phyloP scores from a whole-genome alignment of 345 rosid species.

The Turritis glabra region DNA sequence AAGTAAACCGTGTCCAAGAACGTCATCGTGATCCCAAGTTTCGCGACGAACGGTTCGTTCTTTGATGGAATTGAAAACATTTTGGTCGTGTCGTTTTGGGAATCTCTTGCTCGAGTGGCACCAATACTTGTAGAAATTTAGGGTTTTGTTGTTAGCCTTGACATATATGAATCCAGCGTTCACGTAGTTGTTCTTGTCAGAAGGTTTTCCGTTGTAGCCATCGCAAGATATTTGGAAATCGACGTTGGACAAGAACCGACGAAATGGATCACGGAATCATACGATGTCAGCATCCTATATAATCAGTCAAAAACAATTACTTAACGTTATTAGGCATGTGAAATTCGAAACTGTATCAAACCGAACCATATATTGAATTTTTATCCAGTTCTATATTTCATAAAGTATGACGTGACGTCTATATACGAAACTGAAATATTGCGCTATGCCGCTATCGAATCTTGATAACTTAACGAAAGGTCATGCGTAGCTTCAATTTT shows the following conservation, averaged over 20 bases:
- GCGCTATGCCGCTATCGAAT: too few relatives aligned
- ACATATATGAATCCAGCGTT: constrained; percentile 70
- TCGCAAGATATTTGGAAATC: constrained; percentile 87
- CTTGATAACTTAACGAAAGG: too few relatives aligned
- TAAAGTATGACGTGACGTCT: too few relatives aligned
- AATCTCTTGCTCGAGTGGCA: constrained; percentile 40
- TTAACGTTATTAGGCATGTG: too few relatives aligned
- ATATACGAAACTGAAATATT: too few relatives aligned
- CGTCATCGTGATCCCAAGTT: constrained; percentile 39
- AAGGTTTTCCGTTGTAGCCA: constrained; percentile 41
- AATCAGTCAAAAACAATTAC: too few relatives aligned
- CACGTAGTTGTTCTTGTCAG: constrained; percentile 36
- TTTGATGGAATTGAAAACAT: constrained; percentile 68
- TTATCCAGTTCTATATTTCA: too few relatives aligned
- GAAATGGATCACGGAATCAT: constrained; percentile 73
- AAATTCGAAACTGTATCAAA: too few relatives aligned
- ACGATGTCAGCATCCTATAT: constrained; percentile 69
- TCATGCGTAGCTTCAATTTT: background rate
- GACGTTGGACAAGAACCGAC: constrained; percentile 42
- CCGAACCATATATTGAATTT: too few relatives aligned
- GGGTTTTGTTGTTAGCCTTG: constrained; percentile 46
- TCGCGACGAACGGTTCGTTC: constrained; percentile 27
- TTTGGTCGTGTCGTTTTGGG: constrained; percentile 64
- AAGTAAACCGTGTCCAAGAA: constrained; percentile 61
- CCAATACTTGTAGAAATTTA: constrained; percentile 62